A percentile compares a stretch with the other conserved stretches of the same genome.
phyloP scores from a whole-genome alignment of 495 filamentous ascomycete species.

The Tuber brumale region DNA sequence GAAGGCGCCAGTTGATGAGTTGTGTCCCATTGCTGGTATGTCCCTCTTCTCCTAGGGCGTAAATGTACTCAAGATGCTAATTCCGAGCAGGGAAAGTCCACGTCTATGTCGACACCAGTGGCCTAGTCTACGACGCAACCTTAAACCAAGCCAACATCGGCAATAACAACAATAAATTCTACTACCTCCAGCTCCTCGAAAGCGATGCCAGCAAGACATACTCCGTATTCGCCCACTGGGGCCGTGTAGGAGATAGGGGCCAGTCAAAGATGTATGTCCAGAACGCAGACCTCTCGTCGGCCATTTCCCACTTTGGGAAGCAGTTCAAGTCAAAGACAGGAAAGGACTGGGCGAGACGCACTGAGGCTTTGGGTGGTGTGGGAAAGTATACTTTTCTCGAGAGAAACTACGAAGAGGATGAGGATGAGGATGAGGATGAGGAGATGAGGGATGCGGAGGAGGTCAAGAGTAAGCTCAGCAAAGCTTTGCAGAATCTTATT shows the following conservation, averaged over 20 bases:
- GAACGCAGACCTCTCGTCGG: constrained; percentile 44
- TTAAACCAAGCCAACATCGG: constrained; percentile 57
- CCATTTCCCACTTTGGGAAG: constrained; percentile 55
- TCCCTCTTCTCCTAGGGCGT: not conserved
- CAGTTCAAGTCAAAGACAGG: constrained; percentile 79
- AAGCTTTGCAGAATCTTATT: constrained; percentile 60
- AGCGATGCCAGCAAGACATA: constrained; percentile 22
- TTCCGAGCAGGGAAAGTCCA: constrained; percentile 25
- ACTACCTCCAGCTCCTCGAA: constrained; percentile 47
- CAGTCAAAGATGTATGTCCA: constrained; percentile 50
- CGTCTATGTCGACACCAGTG: constrained; percentile 60
- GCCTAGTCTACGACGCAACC: constrained; percentile 60
- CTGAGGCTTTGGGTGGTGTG: constrained; percentile 51
- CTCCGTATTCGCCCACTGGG: constrained; percentile 52
- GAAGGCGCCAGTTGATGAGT: constrained; percentile 48
- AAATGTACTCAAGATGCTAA: not conserved
- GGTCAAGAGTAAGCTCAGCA: constrained; percentile 52
- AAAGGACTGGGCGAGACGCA: constrained; percentile 58
- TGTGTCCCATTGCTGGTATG: constrained; percentile 34
- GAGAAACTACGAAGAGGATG: constrained; percentile 57
- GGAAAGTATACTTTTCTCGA: constrained; percentile 74
- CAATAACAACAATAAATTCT: constrained; percentile 68
- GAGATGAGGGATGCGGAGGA: constrained; percentile 38
- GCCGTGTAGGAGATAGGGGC: constrained; percentile 68
- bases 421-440: constrained; percentile 42